Evolutionary conservation across 495 filamentous ascomycete genomes (phyloP).

Genomic region (Lophium mytilinum): DNA sequence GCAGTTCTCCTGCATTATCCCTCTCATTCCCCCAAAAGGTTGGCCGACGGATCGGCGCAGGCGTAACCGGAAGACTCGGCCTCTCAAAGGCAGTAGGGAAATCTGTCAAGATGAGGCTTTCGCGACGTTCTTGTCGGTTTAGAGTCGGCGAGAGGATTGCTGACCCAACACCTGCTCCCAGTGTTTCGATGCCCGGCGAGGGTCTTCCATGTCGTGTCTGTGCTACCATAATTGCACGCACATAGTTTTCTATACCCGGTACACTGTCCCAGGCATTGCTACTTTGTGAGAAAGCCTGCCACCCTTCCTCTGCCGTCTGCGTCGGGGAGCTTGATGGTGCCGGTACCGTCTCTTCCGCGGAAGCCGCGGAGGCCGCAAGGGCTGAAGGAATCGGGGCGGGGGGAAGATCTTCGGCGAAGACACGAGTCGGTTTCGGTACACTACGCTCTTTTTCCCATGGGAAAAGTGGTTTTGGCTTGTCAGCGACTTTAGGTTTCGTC

Average conservation of each 20-base stretch:
- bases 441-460: slow-evolving; percentile 63
- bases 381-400: slow-evolving; percentile 18
- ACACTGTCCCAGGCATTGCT: slow-evolving; percentile 85
- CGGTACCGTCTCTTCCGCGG: background rate
- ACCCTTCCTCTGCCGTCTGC: slow-evolving; percentile 40
- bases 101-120: slow-evolving; percentile 64
- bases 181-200: slow-evolving; percentile 41
- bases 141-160: slow-evolving; percentile 10
- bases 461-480: slow-evolving; percentile 62
- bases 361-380: slow-evolving; percentile 19
- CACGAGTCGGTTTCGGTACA: slow-evolving; percentile 57
- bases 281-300: slow-evolving; percentile 50
- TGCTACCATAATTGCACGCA: slow-evolving; percentile 58
- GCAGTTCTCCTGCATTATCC: slow-evolving; percentile 51
- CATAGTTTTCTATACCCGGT: slow-evolving; percentile 72
- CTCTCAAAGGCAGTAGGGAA: slow-evolving; percentile 78
- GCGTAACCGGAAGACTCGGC: slow-evolving; percentile 85
- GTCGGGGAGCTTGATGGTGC: slow-evolving; percentile 6
- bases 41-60: slow-evolving; percentile 60
- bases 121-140: slow-evolving; percentile 32
- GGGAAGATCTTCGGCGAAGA: slow-evolving; percentile 56
- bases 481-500: slow-evolving; percentile 42
- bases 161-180: background rate
- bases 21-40: slow-evolving; percentile 46
- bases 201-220: slow-evolving; percentile 46